Evolutionary conservation across 2,329 filamentous ascomycete species (phyloP).

Genomic region (Hypoxylon sp.): DNA sequence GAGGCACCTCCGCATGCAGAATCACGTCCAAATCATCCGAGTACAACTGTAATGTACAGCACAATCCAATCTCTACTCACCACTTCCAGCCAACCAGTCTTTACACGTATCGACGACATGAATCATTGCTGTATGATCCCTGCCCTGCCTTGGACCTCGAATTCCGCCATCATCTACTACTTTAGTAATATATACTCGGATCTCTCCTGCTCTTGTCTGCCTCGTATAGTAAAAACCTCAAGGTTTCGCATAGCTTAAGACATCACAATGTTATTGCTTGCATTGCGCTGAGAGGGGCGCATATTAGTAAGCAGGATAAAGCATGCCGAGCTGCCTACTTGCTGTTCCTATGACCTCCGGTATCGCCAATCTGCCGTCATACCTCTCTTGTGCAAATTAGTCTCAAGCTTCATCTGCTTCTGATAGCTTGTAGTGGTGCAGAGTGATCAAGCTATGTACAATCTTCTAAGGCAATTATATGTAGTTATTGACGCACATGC

Average conservation of each 20-base stretch:
- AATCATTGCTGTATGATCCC: conserved; percentile 43
- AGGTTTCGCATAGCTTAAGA: conserved; percentile 14
- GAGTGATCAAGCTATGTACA: conserved; percentile 16
- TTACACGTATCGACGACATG: conserved; percentile 45
- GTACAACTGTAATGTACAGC: conserved; percentile 47
- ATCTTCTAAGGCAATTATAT: conserved; percentile 8
- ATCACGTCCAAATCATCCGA: conserved; percentile 48
- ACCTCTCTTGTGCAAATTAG: conserved; percentile 24
- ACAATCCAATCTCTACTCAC: conserved; percentile 38
- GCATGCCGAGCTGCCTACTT: conserved; percentile 3
- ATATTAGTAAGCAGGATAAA: conserved; percentile 24
- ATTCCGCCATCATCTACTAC: conserved; percentile 22
- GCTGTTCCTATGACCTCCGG: conserved; percentile 28
- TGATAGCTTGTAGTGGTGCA: conserved; percentile 6
- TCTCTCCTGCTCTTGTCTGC: conserved; percentile 1
- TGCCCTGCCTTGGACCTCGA: conserved; percentile 28
- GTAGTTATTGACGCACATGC: conserved; percentile 6
- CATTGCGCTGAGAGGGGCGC: conserved; percentile 7
- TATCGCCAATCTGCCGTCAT: conserved; percentile 39
- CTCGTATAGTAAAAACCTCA: conserved; percentile 23
- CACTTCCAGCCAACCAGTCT: conserved; percentile 42
- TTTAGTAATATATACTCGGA: conserved; percentile 4
- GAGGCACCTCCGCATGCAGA: conserved; percentile 42
- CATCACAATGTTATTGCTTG: conserved; percentile 5
- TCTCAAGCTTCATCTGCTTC: conserved; percentile 7